Evolutionary conservation across 192 early-diverging fungal species (phyloP), one percentile per base, ranked within the genome.

Genomic region (Geosiphon pyriformis): DNA sequence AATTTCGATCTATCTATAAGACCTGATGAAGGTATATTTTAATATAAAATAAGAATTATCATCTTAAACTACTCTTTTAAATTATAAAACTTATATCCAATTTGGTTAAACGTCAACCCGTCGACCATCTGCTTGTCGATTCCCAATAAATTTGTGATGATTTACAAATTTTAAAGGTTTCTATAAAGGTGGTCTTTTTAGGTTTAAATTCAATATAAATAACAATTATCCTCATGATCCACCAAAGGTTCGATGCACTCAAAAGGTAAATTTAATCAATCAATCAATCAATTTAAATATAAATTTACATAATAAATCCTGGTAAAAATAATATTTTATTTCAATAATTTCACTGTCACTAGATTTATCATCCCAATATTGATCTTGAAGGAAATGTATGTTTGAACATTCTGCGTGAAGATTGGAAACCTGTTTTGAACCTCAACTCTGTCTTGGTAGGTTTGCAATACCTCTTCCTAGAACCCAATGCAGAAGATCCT

Each of bases 361-460:
- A 89, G 79, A 94, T 98, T 55, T 98, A 93, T 76, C 96, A 98
- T 75, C 96, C 96, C 11, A 98, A 98, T 75, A 96, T 98, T 72
- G 93, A 98, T 69, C 78, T 93, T 6, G 91, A 94, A 55, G 96
- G 96, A 48, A 94, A 97, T 49, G 90, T 98, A 33, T 98, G 96
- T 69, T 78, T 98, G 29, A 97, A 97, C 75, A 92, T 98, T 65
- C 78, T 98, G 67, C 88, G 96, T 63, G 95, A 98, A 73, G 94
- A 98, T 76, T 98, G 96, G 96, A 95, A 94, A 70, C 96, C 96
- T 2, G 96, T 96, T n/a, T 82, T 97, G 56, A 94, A 90, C 70
- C 82, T 99, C 56, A 89, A 93, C 72, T 81, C 92, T 46, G 85
- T 96, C 29, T 70, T 97, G 65, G 89, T 99, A 64, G 94, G 94